Percentiles rank a stretch among this genome's conserved stretches.
Conservation (phyloP, 371 early-diverging fungal genomes). For the Apophysomyces variabilis region DNA sequence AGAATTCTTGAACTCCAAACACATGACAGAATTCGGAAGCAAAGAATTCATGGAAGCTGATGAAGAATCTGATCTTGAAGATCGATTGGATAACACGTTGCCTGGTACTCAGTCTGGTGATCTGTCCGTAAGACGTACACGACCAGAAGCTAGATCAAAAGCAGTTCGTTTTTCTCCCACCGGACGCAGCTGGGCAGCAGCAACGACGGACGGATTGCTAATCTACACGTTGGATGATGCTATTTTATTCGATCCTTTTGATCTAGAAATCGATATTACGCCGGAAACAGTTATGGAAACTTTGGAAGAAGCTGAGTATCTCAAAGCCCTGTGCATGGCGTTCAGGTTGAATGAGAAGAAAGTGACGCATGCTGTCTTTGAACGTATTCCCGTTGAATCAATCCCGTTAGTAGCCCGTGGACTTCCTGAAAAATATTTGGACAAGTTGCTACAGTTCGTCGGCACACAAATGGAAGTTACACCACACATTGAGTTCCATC, state of each 20-base stretch:
- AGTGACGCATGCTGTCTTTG: conserved; percentile 77
- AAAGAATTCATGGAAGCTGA: conserved; percentile 83
- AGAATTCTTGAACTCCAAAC: conserved; percentile 84
- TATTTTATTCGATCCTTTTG: conserved; percentile 95
- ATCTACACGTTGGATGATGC: conserved; percentile 93
- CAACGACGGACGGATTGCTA: conserved; percentile 95
- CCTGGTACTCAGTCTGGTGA: conserved; percentile 93
- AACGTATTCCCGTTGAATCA: conserved; percentile 79
- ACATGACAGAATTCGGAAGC: conserved; percentile 94
- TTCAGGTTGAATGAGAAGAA: conserved; percentile 87
- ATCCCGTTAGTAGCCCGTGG: conserved; percentile 76
- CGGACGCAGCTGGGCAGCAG: conserved; percentile 94
- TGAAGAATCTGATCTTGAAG: conserved; percentile 80
- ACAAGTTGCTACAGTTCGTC: conserved; percentile 81
- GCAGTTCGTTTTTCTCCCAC: conserved; percentile 92
- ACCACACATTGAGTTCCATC: conserved; percentile 86
- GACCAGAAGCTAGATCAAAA: conserved; percentile 83
- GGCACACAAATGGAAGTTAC: conserved; percentile 75
- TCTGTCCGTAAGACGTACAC: conserved; percentile 73
- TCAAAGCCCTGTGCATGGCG: conserved; percentile 89
- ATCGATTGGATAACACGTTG: conserved; percentile 77
- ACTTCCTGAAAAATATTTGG: conserved; percentile 85
- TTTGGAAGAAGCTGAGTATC: conserved; percentile 74
- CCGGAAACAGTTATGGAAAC: conserved; percentile 82
- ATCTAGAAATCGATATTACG: conserved; percentile 94